A percentile compares a stretch with the other conserved stretches of the same genome.
phyloP scores from a whole-genome alignment of 1,284 basidiomycete genomes.

The Takashimella tepidaria region DNA sequence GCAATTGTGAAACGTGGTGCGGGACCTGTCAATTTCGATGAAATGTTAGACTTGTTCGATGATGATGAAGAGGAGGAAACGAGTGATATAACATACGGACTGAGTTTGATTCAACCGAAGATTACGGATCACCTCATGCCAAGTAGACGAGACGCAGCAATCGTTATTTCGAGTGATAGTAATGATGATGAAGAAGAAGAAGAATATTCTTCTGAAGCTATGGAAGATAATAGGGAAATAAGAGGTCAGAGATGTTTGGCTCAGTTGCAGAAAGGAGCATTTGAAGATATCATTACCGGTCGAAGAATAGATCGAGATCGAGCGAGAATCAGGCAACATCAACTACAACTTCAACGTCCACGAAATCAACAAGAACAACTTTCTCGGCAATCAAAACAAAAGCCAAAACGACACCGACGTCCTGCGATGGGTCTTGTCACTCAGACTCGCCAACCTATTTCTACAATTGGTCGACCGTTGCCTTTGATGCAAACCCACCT shows the following conservation, averaged over 20 bases:
- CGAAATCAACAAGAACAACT: neutral
- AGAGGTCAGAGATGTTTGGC: constrained; percentile 27
- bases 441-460: neutral
- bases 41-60: constrained; percentile 19
- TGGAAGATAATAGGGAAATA: constrained; percentile 34
- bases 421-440: constrained; percentile 14
- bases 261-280: constrained; percentile 38
- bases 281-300: constrained; percentile 30
- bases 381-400: neutral
- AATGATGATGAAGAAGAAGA: too few species aligned
- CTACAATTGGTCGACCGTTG: neutral
- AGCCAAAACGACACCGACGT: constrained; percentile 20
- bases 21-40: constrained; percentile 8
- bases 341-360: neutral
- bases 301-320: neutral
- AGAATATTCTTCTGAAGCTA: constrained; percentile 17
- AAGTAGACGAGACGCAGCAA: neutral
- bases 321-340: neutral
- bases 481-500: constrained; percentile 27
- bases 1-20: constrained; percentile 29
- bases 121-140: too few species aligned
- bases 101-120: too few species aligned
- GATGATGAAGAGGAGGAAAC: constrained; percentile 2
- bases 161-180: constrained; percentile 18
- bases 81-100: neutral